phyloP scores from a whole-genome alignment of 768 basidiomycete genomes.

The Daedaleopsis nitida region DNA sequence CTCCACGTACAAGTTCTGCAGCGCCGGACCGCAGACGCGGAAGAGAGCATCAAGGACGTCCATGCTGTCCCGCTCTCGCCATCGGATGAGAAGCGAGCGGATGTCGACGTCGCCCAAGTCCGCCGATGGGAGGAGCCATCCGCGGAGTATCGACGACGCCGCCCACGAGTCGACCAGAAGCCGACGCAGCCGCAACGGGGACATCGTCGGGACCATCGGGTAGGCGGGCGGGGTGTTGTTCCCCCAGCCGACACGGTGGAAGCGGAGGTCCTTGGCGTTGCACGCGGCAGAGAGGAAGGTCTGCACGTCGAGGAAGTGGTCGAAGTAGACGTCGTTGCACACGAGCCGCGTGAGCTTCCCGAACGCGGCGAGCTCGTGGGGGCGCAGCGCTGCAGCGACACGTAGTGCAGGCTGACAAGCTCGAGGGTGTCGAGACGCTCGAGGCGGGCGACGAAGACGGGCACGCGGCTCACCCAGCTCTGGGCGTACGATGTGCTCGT shows the following conservation, averaged over 20 bases:
- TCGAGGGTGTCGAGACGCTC: slow-evolving; percentile 12
- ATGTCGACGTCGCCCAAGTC: slow-evolving; percentile 7
- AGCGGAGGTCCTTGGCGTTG: slow-evolving; percentile 8
- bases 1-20: slow-evolving; percentile 19
- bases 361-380: slow-evolving; percentile 8
- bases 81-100: slow-evolving; percentile 13
- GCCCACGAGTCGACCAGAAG: slow-evolving; percentile 22
- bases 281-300: slow-evolving; percentile 15
- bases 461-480: slow-evolving; percentile 19
- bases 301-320: slow-evolving; percentile 13
- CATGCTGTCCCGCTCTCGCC: slow-evolving; percentile 16
- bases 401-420: slow-evolving; percentile 15
- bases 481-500: slow-evolving; percentile 12
- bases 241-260: slow-evolving; percentile 21
- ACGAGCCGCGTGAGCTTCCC: slow-evolving; percentile 11
- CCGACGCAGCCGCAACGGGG: slow-evolving; percentile 3
- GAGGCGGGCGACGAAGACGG: slow-evolving; percentile 9
- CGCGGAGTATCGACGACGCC: slow-evolving; percentile 7
- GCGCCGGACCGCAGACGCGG: slow-evolving; percentile 12
- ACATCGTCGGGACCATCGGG: neutral
- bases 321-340: slow-evolving; percentile 22
- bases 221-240: neutral
- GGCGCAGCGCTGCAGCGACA: slow-evolving; percentile 8
- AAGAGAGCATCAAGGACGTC: slow-evolving; percentile 14
- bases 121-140: slow-evolving; percentile 14